phyloP scores from a whole-genome alignment of 495 filamentous ascomycete species.

The Glutinoglossum americanum region DNA sequence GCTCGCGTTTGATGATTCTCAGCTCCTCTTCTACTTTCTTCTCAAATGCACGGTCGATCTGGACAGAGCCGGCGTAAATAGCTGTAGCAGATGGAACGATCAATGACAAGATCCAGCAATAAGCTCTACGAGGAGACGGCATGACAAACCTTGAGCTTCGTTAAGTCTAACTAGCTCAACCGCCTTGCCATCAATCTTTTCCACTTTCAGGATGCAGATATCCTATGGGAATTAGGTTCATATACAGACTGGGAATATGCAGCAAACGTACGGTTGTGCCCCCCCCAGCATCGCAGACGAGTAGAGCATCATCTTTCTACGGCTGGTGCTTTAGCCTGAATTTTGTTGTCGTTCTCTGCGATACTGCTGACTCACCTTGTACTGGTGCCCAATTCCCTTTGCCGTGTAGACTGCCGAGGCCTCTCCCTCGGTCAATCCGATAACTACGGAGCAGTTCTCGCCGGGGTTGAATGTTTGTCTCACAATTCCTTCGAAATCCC shows the following conservation, averaged over 20 bases:
- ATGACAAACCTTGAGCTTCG: not conserved
- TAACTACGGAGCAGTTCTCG: conserved; percentile 3
- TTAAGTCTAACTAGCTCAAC: not conserved
- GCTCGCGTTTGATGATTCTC: not conserved
- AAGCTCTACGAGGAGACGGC: not conserved
- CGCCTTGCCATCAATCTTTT: not conserved
- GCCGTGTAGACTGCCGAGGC: not conserved
- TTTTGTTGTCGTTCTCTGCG: not conserved
- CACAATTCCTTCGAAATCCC: conserved; percentile 13
- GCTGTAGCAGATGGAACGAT: not conserved
- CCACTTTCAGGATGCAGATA: not conserved
- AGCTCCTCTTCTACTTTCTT: not conserved
- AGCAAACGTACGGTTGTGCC: conserved; percentile 21
- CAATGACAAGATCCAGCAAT: not conserved
- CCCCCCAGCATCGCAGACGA: conserved; percentile 28
- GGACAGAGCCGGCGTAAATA: not conserved
- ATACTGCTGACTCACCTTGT: conserved; percentile 3
- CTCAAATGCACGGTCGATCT: not conserved
- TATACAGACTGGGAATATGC: not conserved
- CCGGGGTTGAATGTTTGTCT: conserved; percentile 13
- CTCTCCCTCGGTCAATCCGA: not conserved
- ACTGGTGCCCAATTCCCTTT: not conserved
- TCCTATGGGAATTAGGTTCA: not conserved
- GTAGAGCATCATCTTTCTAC: conserved; percentile 17
- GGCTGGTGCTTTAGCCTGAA: not conserved